Base-by-base conservation (phyloP, 2,329 filamentous ascomycete species). In the Claviceps capensis region DNA sequence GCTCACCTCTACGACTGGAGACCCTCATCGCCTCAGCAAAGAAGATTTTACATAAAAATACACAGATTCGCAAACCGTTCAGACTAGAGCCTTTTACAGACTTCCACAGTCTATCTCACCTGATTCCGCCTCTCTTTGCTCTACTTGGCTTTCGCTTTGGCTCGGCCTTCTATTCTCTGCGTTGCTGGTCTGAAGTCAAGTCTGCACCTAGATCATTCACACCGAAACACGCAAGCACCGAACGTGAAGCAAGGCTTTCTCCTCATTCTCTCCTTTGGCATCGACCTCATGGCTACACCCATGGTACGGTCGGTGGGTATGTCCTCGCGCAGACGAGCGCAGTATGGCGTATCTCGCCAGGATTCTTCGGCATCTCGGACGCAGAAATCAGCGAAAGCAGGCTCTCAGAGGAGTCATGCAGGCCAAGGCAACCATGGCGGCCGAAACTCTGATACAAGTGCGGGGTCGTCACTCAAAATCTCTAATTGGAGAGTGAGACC, bases 401-500 rank as follows among this genome's bases (percentile, higher is more conserved):
- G 23, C 19, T 5, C 17, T 16, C 16, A n/a, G 4, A 38, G 42
- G 14, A 23, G n/a, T 36, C 37, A 49, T 23, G 5, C 41, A 17
- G 45, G 16, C 17, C 42, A 45, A 23, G 48, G 51, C n/a, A 23
- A 13, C 14, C 19, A 44, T 6, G n/a, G 43, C 14, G 19, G 9
- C 36, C 49, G 43, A 19, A 23, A 5, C 11, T 44, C 41, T 13
- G 50, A 48, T 9, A 11, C 30, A 1, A 37, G 9, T 19, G 8
- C 37, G 22, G 48, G 37, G 2, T 46, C 48, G 17, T 49, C 50
- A 13, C 52, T 54, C 22, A 51, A 50, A 8, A 19, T 52, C 30
- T 38, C 49, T 16, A 52, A 54, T 19, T 54, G 53, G 53, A 45
- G 53, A 38, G 41, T 16, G 17, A 52, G 53, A 47, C 47, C 42